Base-by-base conservation (phyloP, 2,329 filamentous ascomycete species). In the Colletotrichum scovillei region DNA sequence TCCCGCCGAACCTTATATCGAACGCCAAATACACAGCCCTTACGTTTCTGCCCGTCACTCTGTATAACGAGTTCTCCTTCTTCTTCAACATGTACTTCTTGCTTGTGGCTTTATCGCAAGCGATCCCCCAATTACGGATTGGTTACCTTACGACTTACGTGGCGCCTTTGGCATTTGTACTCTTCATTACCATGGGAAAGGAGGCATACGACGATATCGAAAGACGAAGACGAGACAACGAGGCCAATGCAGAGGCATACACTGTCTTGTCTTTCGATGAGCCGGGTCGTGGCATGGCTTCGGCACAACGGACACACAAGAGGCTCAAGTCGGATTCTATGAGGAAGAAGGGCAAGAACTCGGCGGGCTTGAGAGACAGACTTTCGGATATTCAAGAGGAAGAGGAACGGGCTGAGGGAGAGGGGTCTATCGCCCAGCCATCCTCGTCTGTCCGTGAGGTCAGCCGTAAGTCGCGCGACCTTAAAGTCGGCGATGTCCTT, bases 61-160 rank as follows among this genome's bases (percentile, higher is more conserved):
- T 99, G 26, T 99, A 98, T 84, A 98, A 98, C 84, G 97, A 99
- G 81, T 99, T 99, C 82, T 98, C 96, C 73, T 99, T 98, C 86
- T 99, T 99, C 85, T 98, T 99, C 88, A 99, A 99, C 88, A 94
- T 98, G 87, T 99, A 99, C 82, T 99, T 99, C 82, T 87, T 99
- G 69, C 91, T 98, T 30, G 97, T 99, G 63, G 97, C 97, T 7
- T 84, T 98, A 63, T 98, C 96, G 49, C 97, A 99, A 84, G 92
- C 95, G 56, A 95, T 99, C 79, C 95, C 95, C 4, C 90, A 94
- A 26, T 85, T 99, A 67, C 91, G 95, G 67, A 98, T 99, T 76
- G 97, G 97, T 69, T 98, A 98, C 82, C 89, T 99, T 74, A 94
- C 94, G 35, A 98, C 97, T 1, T 99, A 99, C 79, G 92, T 98